Base-by-base conservation (phyloP, 2,329 filamentous ascomycete species). In the Claviceps sorghi region DNA sequence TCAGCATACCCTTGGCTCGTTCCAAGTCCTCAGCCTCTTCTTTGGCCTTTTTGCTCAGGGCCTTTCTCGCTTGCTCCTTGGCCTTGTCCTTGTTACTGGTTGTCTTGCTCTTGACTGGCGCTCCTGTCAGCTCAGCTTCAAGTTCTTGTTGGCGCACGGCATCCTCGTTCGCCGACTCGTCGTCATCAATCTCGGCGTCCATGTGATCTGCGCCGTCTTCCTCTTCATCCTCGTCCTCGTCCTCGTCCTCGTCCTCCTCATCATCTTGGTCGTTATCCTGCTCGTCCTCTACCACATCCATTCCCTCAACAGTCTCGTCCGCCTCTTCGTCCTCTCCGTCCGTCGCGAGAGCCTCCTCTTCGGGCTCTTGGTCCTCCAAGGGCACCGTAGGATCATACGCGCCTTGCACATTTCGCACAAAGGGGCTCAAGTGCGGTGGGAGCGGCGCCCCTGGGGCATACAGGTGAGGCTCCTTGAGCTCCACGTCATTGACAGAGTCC, bases 1-100 rank as follows among this genome's bases (percentile, higher is more conserved):
- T 87, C 75, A 97, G 83, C 93, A 98, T 98, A 73, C 94, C 93
- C 80, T 95, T 96, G 67, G 88, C 84, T 57, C 91, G 79, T 69
- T 95, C 89, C 54, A 94, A 70, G 62, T 97, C 90, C 69, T 97
- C 93, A 4, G 85, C 83, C 64, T 93, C 86, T 62, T 82, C 77
- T 55, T 81, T 79, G 38, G 81, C 79, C 69, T 86, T 83, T 72
- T 84, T 84, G 59, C 79, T 76, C 32, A 83, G 73, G 61, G 80
- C 80, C 64, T 86, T 85, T 59, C 75, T 79, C 17, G 80, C 83
- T 59, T 87, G 85, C 59, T 83, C 80, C 69, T 84, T 84, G 36
- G 76, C 73, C 68, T 81, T 80, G 54, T 72, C 73, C 67, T 77
- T 82, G 53, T 54, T 52, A 62, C 73, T 74, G 46, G 57, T 55